A percentile compares a stretch with the other conserved stretches of the same genome.
These are phyloP conservation scores for Lecanosticta acicola DNA, from an alignment of 2,329 filamentous ascomycete genomes.

Conservation along the genomic window DNA sequence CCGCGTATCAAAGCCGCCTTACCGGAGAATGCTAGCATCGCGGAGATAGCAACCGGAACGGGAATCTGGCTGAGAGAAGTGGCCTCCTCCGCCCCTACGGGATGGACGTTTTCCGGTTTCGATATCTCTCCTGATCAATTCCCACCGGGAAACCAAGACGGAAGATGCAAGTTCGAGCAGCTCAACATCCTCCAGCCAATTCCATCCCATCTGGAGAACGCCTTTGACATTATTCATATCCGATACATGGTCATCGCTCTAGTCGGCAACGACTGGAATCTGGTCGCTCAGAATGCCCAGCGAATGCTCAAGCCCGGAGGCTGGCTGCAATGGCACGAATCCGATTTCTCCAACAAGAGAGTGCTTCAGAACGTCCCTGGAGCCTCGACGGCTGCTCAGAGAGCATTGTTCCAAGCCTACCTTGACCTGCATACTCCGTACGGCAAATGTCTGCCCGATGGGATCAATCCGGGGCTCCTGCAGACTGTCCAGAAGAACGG, in stretches of 20 bases:
- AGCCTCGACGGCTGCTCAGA: not conserved
- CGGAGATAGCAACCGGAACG: slow-evolving; percentile 22
- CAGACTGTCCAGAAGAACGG: slow-evolving; percentile 6
- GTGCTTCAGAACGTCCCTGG: slow-evolving; percentile 4
- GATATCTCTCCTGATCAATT: slow-evolving; percentile 19
- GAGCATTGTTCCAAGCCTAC: not conserved
- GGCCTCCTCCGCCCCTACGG: slow-evolving; percentile 2
- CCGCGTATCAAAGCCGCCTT: slow-evolving; percentile 10
- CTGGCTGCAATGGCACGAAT: slow-evolving; percentile 20
- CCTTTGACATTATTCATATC: slow-evolving; percentile 20
- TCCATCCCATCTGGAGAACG: slow-evolving; percentile 1
- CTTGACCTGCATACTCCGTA: not conserved
- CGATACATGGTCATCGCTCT: slow-evolving; percentile 19
- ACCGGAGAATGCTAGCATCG: slow-evolving; percentile 15
- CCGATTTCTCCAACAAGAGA: slow-evolving; percentile 7
- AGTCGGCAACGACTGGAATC: slow-evolving; percentile 8
- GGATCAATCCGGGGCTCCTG: not conserved
- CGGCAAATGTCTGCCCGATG: slow-evolving; percentile 1
- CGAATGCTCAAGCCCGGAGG: slow-evolving; percentile 21
- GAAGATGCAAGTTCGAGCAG: slow-evolving; percentile 1
- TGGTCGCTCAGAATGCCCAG: slow-evolving; percentile 10
- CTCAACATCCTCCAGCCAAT: slow-evolving; percentile 17
- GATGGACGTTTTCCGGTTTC: slow-evolving; percentile 12
- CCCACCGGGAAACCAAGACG: slow-evolving; percentile 5
- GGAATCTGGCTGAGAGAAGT: slow-evolving; percentile 18